A percentile compares a stretch with the other conserved stretches of the same genome.
These are phyloP conservation scores for Apiospora rasikravindrae DNA, from an alignment of 2,329 filamentous ascomycete species.

Conservation along the genomic window DNA sequence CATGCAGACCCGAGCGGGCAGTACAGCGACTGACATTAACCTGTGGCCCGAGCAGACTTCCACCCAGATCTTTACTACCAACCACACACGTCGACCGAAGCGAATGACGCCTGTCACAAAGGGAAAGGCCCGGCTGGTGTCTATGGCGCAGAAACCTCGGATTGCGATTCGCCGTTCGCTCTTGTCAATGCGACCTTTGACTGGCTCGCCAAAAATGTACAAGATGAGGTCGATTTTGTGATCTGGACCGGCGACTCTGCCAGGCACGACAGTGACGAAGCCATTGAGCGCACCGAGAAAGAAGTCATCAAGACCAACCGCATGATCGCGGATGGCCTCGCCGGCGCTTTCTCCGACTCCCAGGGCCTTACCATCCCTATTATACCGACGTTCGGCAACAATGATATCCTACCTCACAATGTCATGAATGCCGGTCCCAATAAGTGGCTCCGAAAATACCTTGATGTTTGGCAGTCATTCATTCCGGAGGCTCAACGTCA, in stretches of 20 bases:
- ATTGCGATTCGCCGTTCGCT: conserved; percentile 83
- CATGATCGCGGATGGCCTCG: conserved; percentile 76
- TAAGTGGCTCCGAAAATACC: conserved; percentile 78
- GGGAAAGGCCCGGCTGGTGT: conserved; percentile 76
- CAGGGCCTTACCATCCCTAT: conserved; percentile 76
- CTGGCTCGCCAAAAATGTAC: conserved; percentile 82
- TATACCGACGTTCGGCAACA: conserved; percentile 92
- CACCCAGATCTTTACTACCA: conserved; percentile 92
- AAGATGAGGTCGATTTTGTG: conserved; percentile 84
- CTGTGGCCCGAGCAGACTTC: conserved; percentile 67
- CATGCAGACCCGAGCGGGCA: conserved; percentile 19
- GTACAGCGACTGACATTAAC: conserved; percentile 22
- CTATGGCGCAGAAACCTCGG: conserved; percentile 84
- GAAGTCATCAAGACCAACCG: conserved; percentile 83
- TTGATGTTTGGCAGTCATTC: conserved; percentile 80
- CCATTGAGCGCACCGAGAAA: conserved; percentile 73
- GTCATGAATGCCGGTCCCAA: conserved; percentile 88
- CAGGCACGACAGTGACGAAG: conserved; percentile 86
- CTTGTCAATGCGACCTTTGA: conserved; percentile 88
- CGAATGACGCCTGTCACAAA: conserved; percentile 77
- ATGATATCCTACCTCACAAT: conserved; percentile 97
- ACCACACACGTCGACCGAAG: conserved; percentile 72
- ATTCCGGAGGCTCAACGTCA: conserved; percentile 93
- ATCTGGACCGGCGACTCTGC: conserved; percentile 93
- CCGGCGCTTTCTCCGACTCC: conserved; percentile 69